phyloP scores from a whole-genome alignment of 768 basidiomycete species.

The Pleurotus salmoneostramineus region DNA sequence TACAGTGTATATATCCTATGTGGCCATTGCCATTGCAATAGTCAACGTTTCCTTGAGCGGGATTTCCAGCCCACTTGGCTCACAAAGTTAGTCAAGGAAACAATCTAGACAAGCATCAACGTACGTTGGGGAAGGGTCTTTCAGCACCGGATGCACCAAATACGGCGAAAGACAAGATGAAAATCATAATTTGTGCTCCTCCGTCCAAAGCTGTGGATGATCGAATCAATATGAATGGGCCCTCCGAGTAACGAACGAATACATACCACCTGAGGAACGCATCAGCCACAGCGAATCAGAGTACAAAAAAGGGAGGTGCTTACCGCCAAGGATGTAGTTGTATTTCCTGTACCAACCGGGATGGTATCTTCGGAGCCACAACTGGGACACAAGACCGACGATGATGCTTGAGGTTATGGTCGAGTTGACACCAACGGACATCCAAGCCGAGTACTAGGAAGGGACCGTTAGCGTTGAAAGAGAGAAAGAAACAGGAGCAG shows the following conservation, averaged over 20 bases:
- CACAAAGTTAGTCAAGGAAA: neutral
- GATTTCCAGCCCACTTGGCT: slow-evolving; percentile 51
- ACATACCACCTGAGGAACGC: neutral
- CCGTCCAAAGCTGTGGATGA: slow-evolving; percentile 45
- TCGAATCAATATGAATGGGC: neutral
- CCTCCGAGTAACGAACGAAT: neutral
- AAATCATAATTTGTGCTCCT: slow-evolving; percentile 62
- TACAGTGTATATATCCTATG: neutral
- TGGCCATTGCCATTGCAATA: slow-evolving; percentile 62
- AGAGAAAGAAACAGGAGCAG: neutral
- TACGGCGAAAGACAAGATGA: slow-evolving; percentile 61
- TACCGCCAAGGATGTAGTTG: slow-evolving; percentile 63
- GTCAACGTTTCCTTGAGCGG: slow-evolving; percentile 47
- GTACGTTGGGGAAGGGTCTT: slow-evolving; percentile 45
- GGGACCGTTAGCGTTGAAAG: neutral
- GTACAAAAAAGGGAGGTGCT: neutral
- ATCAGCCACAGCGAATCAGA: neutral
- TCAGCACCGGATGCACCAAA: slow-evolving; percentile 52
- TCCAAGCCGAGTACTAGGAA: slow-evolving; percentile 32
- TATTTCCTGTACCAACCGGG: slow-evolving; percentile 68
- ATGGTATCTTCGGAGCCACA: slow-evolving; percentile 52
- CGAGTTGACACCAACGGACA: slow-evolving; percentile 56
- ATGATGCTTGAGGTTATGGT: slow-evolving; percentile 41
- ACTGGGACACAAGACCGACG: slow-evolving; percentile 54
- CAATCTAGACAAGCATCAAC: slow-evolving; percentile 4